A percentile compares a stretch with the other conserved stretches of the same genome.
Evolutionary conservation across 305 asterid species (phyloP).

Genomic region (Ajuga reptans): DNA sequence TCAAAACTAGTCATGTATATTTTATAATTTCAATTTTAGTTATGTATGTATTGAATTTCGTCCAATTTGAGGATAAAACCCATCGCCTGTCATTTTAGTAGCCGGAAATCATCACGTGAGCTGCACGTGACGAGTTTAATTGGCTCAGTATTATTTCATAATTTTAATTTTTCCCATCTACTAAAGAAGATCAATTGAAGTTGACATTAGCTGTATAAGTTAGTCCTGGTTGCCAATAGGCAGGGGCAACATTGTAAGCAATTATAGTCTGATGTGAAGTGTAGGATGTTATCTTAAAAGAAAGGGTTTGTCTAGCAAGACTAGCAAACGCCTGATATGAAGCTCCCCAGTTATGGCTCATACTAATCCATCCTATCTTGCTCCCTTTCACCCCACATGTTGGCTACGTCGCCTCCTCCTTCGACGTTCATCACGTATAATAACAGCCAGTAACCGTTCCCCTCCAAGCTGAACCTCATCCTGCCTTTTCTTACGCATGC

Average conservation of each 20-base stretch:
- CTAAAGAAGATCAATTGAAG: no score
- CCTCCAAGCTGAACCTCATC: constrained; percentile 50
- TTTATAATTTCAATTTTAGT: no score
- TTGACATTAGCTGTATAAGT: constrained; percentile 47
- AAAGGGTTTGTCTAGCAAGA: constrained; percentile 65
- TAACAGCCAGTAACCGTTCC: constrained; percentile 80
- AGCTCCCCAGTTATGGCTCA: constrained; percentile 98
- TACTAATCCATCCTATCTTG: constrained; percentile 63
- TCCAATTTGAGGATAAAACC: no score
- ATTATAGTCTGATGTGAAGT: constrained; percentile 49
- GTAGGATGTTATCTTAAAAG: constrained; percentile 66
- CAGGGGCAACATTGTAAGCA: constrained; percentile 62
- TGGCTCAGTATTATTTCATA: no score
- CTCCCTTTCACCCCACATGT: constrained; percentile 75
- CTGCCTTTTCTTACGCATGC: constrained; percentile 54
- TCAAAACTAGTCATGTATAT: no score
- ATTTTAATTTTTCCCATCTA: no score
- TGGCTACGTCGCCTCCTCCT: constrained; percentile 61
- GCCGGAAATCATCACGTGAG: no score
- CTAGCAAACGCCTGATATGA: constrained; percentile 76
- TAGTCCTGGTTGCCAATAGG: constrained; percentile 67
- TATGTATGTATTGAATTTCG: no score
- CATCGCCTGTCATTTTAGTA: no score
- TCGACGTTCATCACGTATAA: constrained; percentile 75
- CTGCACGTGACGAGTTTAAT: no score